Base-by-base conservation (phyloP, 164 flowering plant species). In the Magnolia changhungtana region DNA sequence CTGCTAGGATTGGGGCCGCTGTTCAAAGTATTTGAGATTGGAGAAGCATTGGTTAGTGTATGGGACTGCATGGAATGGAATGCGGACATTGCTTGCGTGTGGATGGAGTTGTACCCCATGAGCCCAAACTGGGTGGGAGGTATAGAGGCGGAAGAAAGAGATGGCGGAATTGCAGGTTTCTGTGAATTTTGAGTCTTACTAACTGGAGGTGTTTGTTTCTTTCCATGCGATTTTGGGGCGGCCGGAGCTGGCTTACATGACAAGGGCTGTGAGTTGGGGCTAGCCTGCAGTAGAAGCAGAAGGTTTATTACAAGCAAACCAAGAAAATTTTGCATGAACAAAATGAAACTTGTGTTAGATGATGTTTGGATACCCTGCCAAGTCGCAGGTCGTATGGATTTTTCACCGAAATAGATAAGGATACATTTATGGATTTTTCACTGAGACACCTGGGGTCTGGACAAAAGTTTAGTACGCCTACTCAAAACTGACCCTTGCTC, bases 121-220 rank as follows among this genome's bases (percentile, higher is more conserved):
- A 85, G 79, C 63, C 86, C 87, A 65, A 87, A 84, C 66, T 79
- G 86, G 45, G 82, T 16, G 50, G 83, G 74, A 68, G 82, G 77
- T 55, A 64, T 16, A 20, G 85, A 65, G 69, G 55, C 69, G 52
- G 84, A 74, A 70, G 84, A 72, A 24, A 61, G 64, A 71, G 84
- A 23, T 7, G 83, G 75, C 63, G 68, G 72, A 66, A 16, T 20
- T 45, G 80, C 66, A 29, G 85, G 37, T 69, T n/a, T 80, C 16
- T 67, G 83, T 1, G 64, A 27, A 72, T 69, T 79, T 1, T 70
- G 78, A 70, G 80, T 65, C 79, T 78, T 81, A 29, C 72, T 74
- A 11, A 21, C 74, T 49, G 79, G 74, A 49, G 71, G 68, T 50
- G 75, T 24, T 77, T 75, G 82, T 74, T 76, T 87, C 78, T 75